Evolutionary conservation across 2,329 filamentous ascomycete genomes (phyloP), one percentile per base, ranked within the genome.

Genomic region (Sclerotiophoma versabilis): DNA sequence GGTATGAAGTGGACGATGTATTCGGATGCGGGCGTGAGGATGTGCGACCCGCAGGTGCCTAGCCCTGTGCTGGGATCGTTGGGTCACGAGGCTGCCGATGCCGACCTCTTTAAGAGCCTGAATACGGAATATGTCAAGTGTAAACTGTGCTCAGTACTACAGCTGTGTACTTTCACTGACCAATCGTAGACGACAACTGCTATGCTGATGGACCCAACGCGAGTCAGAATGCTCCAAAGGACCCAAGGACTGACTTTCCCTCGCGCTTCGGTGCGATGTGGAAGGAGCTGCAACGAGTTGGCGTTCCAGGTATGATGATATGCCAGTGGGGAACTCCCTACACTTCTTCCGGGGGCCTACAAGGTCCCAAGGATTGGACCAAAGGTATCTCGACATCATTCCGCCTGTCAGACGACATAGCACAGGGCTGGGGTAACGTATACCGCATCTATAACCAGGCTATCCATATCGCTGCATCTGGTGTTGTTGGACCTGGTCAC

Each of bases 1-100:
- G 62, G 60, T 8, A 64, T 64, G 62, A 64, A 64, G 34, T 63
- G 62, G 60, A 58, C 62, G 4, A 64, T 64, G 62, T 64, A 64
- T 33, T 63, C 60, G 9, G 62, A 64, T 44, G 62, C 62, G 1
- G 62, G 62, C 6, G 58, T 59, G 7, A 49, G 60, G 25, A 64
- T 64, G 62, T 64, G 62, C 34, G 62, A 63, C 32, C 39, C 56
- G 2, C 33, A 63, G 33, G 39, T 45, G 29, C 60, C 62, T 6
- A 63, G 58, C 29, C 62, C 62, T 6, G 58, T 63, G 25, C 15
- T 57, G 5, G 62, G 60, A 7, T 54, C 54, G 9, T 36, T 64
- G 17, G 60, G 60, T 1, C 50, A 64, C 7, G 62, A 64, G 38
- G 58, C 60, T 26, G 56, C 43, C 3, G 62, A 63, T 41, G 62